Percentiles rank a stretch among this genome's conserved stretches.
These are phyloP conservation scores for Globisporangium paroecandrum DNA, from an alignment of 352 stramenopile genomes.

Conservation along the genomic window DNA sequence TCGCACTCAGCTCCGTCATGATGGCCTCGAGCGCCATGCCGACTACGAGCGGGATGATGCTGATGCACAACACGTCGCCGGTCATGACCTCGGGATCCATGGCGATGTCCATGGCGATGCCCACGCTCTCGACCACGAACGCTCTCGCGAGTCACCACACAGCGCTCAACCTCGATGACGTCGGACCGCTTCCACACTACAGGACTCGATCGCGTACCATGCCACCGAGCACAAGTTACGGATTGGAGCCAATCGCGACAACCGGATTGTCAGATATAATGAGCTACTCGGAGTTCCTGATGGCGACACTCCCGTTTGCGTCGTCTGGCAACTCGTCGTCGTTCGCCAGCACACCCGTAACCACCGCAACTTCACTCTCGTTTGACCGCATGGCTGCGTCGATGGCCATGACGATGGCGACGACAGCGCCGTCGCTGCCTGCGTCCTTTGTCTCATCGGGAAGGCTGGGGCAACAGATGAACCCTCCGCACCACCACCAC, in stretches of 20 bases:
- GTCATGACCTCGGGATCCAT: neutral
- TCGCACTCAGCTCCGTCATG: conserved; percentile 14
- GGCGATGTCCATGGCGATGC: conserved; percentile 3
- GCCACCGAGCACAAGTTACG: conserved; percentile 1
- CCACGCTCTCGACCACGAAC: neutral
- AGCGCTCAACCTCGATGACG: neutral
- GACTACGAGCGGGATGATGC: neutral
- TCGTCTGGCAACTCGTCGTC: neutral
- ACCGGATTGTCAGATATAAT: neutral
- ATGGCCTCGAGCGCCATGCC: conserved; percentile 13
- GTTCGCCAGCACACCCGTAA: neutral
- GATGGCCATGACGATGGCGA: neutral
- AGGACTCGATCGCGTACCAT: conserved; percentile 6
- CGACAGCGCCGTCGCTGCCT: conserved; percentile 1
- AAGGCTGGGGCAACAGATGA: neutral
- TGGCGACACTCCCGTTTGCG: conserved; percentile 10
- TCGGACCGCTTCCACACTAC: neutral
- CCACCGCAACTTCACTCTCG: neutral
- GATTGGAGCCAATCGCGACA: neutral
- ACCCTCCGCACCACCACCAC: neutral
- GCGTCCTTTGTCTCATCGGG: conserved; percentile 13
- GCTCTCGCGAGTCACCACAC: neutral
- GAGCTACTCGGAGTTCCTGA: conserved; percentile 15
- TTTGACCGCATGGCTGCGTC: neutral
- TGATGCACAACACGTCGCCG: conserved; percentile 11